phyloP scores from a whole-genome alignment of 805 yeast genomes.

The Candida sithepensis region DNA sequence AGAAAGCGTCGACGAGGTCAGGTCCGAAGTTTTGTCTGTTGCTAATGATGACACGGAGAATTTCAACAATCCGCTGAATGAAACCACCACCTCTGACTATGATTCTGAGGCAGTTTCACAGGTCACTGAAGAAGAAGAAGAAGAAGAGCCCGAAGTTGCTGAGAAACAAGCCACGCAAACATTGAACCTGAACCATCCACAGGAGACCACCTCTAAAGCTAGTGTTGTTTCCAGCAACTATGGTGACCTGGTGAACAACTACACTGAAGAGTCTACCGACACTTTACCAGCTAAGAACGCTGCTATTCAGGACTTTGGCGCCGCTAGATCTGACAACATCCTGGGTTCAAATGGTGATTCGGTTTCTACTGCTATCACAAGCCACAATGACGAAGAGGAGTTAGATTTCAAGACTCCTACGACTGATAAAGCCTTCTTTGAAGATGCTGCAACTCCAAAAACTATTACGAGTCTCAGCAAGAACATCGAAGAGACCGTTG shows the following conservation, averaged over 20 bases:
- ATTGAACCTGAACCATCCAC: neutral
- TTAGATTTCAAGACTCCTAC: conserved; percentile 1
- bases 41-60: neutral
- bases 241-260: conserved; percentile 10
- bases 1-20: neutral
- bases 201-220: conserved; percentile 1
- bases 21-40: neutral
- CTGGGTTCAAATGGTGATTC: conserved; percentile 6
- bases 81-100: neutral
- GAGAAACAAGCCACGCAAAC: neutral
- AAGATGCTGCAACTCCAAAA: neutral
- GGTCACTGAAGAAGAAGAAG: neutral
- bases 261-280: conserved; percentile 6
- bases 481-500: neutral
- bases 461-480: neutral
- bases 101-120: conserved; percentile 1
- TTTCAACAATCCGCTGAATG: neutral
- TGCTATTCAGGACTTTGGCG: neutral
- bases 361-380: conserved; percentile 8
- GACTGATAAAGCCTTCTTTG: conserved; percentile 3
- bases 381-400: conserved; percentile 7
- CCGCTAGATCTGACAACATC: neutral
- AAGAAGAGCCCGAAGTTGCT: neutral
- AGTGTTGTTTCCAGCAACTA: conserved; percentile 15
- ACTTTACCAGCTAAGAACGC: conserved; percentile 1